These are phyloP conservation scores for Rhizodiscina lignyota DNA, from an alignment of 495 filamentous ascomycete genomes.

Conservation along the genomic window DNA sequence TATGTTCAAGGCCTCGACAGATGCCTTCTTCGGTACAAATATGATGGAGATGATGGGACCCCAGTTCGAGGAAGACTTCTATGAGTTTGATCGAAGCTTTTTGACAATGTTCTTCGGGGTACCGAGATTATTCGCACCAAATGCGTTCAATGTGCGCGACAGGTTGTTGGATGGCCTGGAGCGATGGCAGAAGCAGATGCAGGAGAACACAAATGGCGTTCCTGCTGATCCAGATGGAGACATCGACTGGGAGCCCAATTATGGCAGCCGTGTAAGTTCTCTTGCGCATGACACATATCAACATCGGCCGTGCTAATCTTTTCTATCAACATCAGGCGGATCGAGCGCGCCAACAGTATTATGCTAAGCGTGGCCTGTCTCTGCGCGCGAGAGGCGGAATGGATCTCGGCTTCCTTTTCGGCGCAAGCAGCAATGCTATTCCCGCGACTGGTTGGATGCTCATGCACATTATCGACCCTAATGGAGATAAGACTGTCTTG, in stretches of 20 bases:
- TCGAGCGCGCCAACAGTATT: constrained; percentile 9
- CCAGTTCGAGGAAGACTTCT: constrained; percentile 10
- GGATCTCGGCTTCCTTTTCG: constrained; percentile 14
- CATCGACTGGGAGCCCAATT: too few relatives aligned
- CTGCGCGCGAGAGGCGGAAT: constrained; percentile 3
- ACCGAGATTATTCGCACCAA: constrained; percentile 7
- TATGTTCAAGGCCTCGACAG: constrained; percentile 12
- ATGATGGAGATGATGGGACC: constrained; percentile 12
- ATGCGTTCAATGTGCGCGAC: constrained; percentile 5
- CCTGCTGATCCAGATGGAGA: constrained; percentile 9
- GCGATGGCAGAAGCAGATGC: constrained; percentile 8
- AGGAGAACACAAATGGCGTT: constrained; percentile 1
- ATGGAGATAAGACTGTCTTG: constrained; percentile 7
- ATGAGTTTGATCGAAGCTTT: constrained; percentile 11
- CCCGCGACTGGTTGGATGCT: constrained; percentile 14
- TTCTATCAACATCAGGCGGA: constrained; percentile 6
- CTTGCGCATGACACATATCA: too few relatives aligned
- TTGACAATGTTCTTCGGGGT: constrained; percentile 7
- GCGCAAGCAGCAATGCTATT: constrained; percentile 11
- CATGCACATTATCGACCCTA: constrained; percentile 12
- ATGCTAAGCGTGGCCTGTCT: constrained; percentile 5
- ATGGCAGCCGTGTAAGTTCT: too few relatives aligned
- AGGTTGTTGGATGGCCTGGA: constrained; percentile 6
- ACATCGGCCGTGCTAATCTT: too few relatives aligned
- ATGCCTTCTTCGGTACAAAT: constrained; percentile 10